Percentiles rank a stretch among this genome's conserved stretches.
These are phyloP conservation scores for Quercus aquifolioides DNA, from an alignment of 306 rosid species.

Conservation along the genomic window DNA sequence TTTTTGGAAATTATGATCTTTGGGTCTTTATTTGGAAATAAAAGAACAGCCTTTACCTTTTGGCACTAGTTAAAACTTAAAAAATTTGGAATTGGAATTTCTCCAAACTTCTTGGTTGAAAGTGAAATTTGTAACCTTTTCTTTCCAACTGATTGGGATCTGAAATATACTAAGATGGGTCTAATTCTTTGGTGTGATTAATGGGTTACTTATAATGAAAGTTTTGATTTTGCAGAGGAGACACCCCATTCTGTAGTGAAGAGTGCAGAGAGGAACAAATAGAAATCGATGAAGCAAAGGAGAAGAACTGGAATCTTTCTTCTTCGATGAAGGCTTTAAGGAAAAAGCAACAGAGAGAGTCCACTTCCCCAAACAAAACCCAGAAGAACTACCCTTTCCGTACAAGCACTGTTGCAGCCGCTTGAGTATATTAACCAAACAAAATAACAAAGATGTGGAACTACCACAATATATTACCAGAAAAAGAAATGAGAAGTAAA, in stretches of 20 bases:
- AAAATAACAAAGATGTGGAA: not conserved
- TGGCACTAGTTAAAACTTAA: not conserved
- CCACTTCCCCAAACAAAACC: slow-evolving; percentile 53
- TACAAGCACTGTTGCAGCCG: slow-evolving; percentile 79
- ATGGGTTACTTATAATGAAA: slow-evolving; percentile 8
- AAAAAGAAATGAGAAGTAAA: not conserved
- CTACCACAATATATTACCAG: not conserved
- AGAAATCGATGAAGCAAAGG: slow-evolving; percentile 65
- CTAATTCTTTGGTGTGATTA: too few species aligned
- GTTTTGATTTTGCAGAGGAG: slow-evolving; percentile 59
- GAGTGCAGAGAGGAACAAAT: slow-evolving; percentile 90
- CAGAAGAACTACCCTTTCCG: slow-evolving; percentile 50
- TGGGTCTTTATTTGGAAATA: not conserved
- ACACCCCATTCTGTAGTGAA: slow-evolving; percentile 88
- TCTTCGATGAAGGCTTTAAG: slow-evolving; percentile 71
- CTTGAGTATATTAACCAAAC: slow-evolving; percentile 26
- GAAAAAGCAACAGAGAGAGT: slow-evolving; percentile 64
- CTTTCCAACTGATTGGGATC: too few species aligned
- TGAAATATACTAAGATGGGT: too few species aligned
- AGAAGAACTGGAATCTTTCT: slow-evolving; percentile 59
- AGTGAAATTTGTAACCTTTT: not conserved
- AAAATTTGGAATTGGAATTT: too few species aligned
- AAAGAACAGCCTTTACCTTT: not conserved
- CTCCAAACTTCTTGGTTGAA: not conserved
- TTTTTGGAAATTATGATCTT: not conserved